A percentile compares a stretch with the other conserved stretches of the same genome.
Conservation (phyloP, 352 stramenopile species). For the Blastocystis sp. region DNA sequence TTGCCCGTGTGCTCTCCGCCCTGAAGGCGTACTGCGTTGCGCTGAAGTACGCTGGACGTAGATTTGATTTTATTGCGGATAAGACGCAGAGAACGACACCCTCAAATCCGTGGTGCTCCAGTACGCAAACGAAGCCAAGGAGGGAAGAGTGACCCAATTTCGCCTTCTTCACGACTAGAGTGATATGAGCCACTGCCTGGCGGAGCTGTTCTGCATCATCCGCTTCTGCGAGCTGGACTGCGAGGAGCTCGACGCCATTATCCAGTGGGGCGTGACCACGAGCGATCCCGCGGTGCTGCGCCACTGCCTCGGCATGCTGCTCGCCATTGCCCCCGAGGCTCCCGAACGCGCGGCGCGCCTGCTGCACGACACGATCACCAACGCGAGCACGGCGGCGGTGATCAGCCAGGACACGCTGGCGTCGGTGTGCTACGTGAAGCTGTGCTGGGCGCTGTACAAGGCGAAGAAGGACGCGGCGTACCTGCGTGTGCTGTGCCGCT, state of each 20-base stretch:
- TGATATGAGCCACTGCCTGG: neutral
- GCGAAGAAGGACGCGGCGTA: neutral
- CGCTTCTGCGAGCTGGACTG: slow-evolving; percentile 37
- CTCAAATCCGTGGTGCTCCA: slow-evolving; percentile 10
- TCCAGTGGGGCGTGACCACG: slow-evolving; percentile 28
- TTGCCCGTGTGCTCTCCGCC: slow-evolving; percentile 23
- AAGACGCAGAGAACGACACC: slow-evolving; percentile 12
- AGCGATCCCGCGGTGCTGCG: slow-evolving; percentile 5
- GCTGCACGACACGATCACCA: neutral
- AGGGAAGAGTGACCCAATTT: neutral
- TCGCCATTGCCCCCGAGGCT: neutral
- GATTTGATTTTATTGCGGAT: neutral
- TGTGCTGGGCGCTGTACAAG: slow-evolving; percentile 37
- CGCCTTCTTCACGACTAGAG: neutral
- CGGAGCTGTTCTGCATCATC: slow-evolving; percentile 49
- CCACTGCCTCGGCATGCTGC: slow-evolving; percentile 49
- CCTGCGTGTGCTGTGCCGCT: neutral
- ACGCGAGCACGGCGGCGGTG: neutral
- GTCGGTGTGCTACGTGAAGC: neutral
- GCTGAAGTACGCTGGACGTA: slow-evolving; percentile 20
- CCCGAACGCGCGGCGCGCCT: neutral
- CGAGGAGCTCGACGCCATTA: slow-evolving; percentile 16
- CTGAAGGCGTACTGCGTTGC: slow-evolving; percentile 37
- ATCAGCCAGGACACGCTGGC: slow-evolving; percentile 1
- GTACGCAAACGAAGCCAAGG: slow-evolving; percentile 13